A percentile compares a stretch with the other conserved stretches of the same genome.
Conservation (phyloP, 2,329 filamentous ascomycete genomes). For the Coniochaeta sp. region DNA sequence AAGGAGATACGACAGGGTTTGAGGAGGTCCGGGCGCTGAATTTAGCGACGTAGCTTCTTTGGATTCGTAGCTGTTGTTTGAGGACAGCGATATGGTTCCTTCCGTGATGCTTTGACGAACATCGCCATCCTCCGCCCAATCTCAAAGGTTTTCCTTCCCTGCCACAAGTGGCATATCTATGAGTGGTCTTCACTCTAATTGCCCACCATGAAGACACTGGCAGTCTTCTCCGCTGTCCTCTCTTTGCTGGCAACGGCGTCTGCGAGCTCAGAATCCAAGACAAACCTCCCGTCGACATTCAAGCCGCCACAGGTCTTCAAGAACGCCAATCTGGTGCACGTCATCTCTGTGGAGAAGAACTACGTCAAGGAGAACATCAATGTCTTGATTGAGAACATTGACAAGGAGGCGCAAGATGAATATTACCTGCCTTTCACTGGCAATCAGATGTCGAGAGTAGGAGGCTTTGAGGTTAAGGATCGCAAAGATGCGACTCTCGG, state of each 20-base stretch:
- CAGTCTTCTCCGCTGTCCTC: slow-evolving; percentile 49
- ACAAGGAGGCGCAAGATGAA: slow-evolving; percentile 69
- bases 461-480: slow-evolving; percentile 85
- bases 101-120: slow-evolving; percentile 13
- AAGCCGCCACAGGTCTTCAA: slow-evolving; percentile 86
- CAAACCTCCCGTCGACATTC: slow-evolving; percentile 59
- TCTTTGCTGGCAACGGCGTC: slow-evolving; percentile 44
- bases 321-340: slow-evolving; percentile 85
- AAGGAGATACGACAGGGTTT: slow-evolving; percentile 11
- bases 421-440: slow-evolving; percentile 87
- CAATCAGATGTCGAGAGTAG: slow-evolving; percentile 66
- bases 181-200: slow-evolving; percentile 13
- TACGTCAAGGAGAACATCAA: slow-evolving; percentile 89
- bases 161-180: slow-evolving; percentile 16
- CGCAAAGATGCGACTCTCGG: slow-evolving; percentile 68
- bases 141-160: slow-evolving; percentile 2
- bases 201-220: slow-evolving; percentile 37
- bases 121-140: slow-evolving; percentile 2
- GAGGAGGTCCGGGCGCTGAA: slow-evolving; percentile 16
- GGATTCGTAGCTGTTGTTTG: slow-evolving; percentile 17
- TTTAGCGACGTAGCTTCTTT: slow-evolving; percentile 26
- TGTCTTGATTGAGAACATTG: slow-evolving; percentile 86
- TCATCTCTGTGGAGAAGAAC: slow-evolving; percentile 86
- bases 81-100: slow-evolving; percentile 18
- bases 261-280: slow-evolving; percentile 20